Evolutionary conservation across 2,329 filamentous ascomycete species (phyloP).

Genomic region (Paracoccidioides lutzii): DNA sequence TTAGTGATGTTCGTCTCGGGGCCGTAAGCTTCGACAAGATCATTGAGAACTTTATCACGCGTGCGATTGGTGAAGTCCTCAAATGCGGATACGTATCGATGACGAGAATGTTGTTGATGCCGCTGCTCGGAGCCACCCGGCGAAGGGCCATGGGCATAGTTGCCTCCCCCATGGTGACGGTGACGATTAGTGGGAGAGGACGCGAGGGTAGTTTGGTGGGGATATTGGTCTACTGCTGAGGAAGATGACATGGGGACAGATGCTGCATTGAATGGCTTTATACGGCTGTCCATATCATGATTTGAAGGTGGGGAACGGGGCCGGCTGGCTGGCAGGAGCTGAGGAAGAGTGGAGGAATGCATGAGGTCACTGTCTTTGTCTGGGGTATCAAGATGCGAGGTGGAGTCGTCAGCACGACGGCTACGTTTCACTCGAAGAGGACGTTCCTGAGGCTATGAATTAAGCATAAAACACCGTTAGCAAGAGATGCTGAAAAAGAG

Average conservation of each 20-base stretch:
- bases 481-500: not conserved
- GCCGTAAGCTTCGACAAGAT: slow-evolving; percentile 8
- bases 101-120: not conserved
- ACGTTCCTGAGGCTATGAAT: slow-evolving; percentile 32
- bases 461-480: not conserved
- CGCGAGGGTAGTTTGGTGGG: not conserved
- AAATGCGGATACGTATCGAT: slow-evolving; percentile 11
- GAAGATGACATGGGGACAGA: not conserved
- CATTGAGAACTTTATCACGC: slow-evolving; percentile 8
- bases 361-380: not conserved
- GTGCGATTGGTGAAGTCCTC: slow-evolving; percentile 13
- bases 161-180: not conserved
- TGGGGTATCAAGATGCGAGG: slow-evolving; percentile 9
- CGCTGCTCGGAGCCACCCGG: not conserved
- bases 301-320: slow-evolving; percentile 21
- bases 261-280: slow-evolving; percentile 1
- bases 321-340: slow-evolving; percentile 14
- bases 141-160: not conserved
- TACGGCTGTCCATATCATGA: slow-evolving; percentile 5
- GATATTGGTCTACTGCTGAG: not conserved
- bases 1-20: slow-evolving; percentile 6
- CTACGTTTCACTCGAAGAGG: slow-evolving; percentile 33
- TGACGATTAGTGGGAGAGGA: not conserved
- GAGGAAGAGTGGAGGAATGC: slow-evolving; percentile 19
- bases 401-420: slow-evolving; percentile 24